These are phyloP conservation scores for Achaetomiella virescens DNA, from an alignment of 495 filamentous ascomycete genomes.

Conservation along the genomic window DNA sequence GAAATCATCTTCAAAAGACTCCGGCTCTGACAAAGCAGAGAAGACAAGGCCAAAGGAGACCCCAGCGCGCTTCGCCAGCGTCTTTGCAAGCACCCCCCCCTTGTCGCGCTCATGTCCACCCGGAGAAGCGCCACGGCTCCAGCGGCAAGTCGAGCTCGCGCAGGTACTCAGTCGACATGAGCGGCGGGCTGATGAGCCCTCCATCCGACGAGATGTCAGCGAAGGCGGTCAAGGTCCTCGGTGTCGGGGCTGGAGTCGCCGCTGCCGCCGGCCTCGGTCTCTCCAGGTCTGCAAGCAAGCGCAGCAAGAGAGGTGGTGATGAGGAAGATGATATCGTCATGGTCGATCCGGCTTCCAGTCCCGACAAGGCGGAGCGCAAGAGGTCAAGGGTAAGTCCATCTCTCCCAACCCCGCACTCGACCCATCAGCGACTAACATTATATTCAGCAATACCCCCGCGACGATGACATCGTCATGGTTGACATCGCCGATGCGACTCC, in stretches of 20 bases:
- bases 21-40: slow-evolving; percentile 41
- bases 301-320: slow-evolving; percentile 33
- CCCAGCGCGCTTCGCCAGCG: slow-evolving; percentile 37
- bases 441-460: slow-evolving; percentile 27
- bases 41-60: slow-evolving; percentile 31
- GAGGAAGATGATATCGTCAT: slow-evolving; percentile 45
- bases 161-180: slow-evolving; percentile 42
- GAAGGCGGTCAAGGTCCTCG: slow-evolving; percentile 50
- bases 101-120: slow-evolving; percentile 46
- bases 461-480: slow-evolving; percentile 41
- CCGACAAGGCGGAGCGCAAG: slow-evolving; percentile 38
- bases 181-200: slow-evolving; percentile 40
- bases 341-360: slow-evolving; percentile 39
- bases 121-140: slow-evolving; percentile 41
- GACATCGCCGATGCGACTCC: slow-evolving; percentile 31
- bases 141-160: slow-evolving; percentile 41
- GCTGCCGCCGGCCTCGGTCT: slow-evolving; percentile 12
- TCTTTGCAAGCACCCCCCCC: slow-evolving; percentile 48
- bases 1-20: slow-evolving; percentile 32
- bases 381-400: slow-evolving; percentile 38
- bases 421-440: slow-evolving; percentile 21
- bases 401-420: slow-evolving; percentile 17
- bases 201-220: slow-evolving; percentile 45
- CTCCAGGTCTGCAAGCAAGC: slow-evolving; percentile 33
- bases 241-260: slow-evolving; percentile 28